Evolutionary conservation across 1,139 yeast species (phyloP).

Genomic region (Suhomyces yuchorum): DNA sequence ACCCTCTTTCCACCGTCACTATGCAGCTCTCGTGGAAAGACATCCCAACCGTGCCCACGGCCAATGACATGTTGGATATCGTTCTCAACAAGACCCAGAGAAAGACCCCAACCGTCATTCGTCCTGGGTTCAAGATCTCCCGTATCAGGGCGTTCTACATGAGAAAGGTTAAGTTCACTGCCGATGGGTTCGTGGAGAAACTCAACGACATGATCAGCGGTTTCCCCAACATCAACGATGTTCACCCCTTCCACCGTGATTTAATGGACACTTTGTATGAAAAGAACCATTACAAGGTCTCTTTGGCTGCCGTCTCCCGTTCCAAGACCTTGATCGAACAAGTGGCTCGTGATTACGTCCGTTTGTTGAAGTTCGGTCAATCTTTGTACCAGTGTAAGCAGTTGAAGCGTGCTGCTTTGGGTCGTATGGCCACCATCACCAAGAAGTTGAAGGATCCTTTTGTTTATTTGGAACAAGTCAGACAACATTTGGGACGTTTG

Average conservation of each 20-base stretch:
- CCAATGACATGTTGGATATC: constrained; percentile 93
- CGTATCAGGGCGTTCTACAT: constrained; percentile 97
- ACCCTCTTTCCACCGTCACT: constrained; percentile 17
- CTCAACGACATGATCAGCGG: constrained; percentile 81
- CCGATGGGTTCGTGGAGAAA: constrained; percentile 94
- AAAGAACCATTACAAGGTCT: constrained; percentile 95
- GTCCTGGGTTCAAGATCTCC: constrained; percentile 94
- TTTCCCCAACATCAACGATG: constrained; percentile 95
- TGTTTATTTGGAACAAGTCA: constrained; percentile 91
- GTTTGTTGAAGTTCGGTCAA: constrained; percentile 95
- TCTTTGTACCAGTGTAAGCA: constrained; percentile 98
- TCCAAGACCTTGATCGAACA: constrained; percentile 95
- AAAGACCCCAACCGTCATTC: constrained; percentile 96
- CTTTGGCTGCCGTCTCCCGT: constrained; percentile 92
- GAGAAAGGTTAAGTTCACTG: constrained; percentile 95
- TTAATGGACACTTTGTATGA: constrained; percentile 96
- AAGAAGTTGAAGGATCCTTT: constrained; percentile 95
- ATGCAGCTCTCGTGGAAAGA: constrained; percentile 99
- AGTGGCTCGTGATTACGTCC: constrained; percentile 90
- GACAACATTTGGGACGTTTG: constrained; percentile 98
- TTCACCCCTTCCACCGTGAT: constrained; percentile 98
- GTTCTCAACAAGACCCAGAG: constrained; percentile 97
- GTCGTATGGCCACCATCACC: constrained; percentile 98
- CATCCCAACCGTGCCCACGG: constrained; percentile 89
- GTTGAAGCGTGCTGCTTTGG: constrained; percentile 95